Conservation (phyloP, 495 filamentous ascomycete genomes). For the Trichoderma virens region DNA sequence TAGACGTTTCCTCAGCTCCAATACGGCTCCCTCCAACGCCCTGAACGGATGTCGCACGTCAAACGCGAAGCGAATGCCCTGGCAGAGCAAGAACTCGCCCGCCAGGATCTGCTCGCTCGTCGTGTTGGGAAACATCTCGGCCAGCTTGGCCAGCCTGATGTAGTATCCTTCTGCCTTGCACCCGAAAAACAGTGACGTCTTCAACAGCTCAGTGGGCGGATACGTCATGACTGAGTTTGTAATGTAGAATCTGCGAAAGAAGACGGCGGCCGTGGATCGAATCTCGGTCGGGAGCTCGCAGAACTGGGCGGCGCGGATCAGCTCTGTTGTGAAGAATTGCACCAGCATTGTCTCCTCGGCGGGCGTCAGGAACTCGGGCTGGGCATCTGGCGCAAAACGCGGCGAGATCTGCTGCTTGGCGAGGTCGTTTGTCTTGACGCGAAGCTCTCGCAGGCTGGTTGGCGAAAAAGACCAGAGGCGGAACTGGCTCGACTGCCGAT, state of each 20-base stretch:
- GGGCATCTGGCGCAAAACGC: slow-evolving; percentile 25
- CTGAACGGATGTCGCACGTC: slow-evolving; percentile 89
- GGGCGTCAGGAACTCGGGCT: slow-evolving; percentile 65
- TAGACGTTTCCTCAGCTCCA: slow-evolving; percentile 60
- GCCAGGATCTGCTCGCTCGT: slow-evolving; percentile 73
- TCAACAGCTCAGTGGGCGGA: slow-evolving; percentile 76
- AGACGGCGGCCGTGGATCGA: slow-evolving; percentile 83
- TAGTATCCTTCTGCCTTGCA: slow-evolving; percentile 86
- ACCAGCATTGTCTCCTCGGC: slow-evolving; percentile 81
- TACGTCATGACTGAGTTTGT: slow-evolving; percentile 93
- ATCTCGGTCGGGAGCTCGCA: slow-evolving; percentile 75
- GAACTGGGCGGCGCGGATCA: slow-evolving; percentile 65
- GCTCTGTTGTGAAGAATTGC: slow-evolving; percentile 66
- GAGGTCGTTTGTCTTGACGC: slow-evolving; percentile 64
- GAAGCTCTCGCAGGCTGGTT: slow-evolving; percentile 56
- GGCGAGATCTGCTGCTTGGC: slow-evolving; percentile 62
- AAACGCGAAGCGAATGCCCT: slow-evolving; percentile 88
- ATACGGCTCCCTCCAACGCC: slow-evolving; percentile 72
- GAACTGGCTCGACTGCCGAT: slow-evolving; percentile 86
- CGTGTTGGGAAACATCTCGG: slow-evolving; percentile 50
- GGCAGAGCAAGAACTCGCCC: slow-evolving; percentile 84
- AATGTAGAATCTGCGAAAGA: slow-evolving; percentile 88
- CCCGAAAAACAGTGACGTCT: slow-evolving; percentile 81
- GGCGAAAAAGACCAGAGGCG: slow-evolving; percentile 89
- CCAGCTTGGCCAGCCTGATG: slow-evolving; percentile 56